Evolutionary conservation across 148 eudicot species (phyloP).

Genomic region (Arctostaphylos glauca): DNA sequence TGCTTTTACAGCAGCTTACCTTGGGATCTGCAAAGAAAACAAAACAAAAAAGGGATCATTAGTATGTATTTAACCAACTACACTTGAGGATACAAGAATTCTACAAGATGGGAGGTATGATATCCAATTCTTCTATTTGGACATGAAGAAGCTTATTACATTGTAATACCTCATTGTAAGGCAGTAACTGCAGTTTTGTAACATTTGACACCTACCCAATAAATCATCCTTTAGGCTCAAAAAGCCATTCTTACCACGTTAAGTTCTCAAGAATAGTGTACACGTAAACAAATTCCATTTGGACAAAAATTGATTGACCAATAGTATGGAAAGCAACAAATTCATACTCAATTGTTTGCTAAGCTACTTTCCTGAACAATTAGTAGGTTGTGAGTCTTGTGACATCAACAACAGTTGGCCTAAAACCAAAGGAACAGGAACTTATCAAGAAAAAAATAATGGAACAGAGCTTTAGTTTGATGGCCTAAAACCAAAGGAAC

Average conservation of each 20-base stretch:
- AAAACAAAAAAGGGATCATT: slow-evolving; percentile 18
- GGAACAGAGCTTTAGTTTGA: not conserved
- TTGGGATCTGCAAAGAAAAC: slow-evolving; percentile 64
- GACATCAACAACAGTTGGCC: not conserved
- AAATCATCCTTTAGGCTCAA: slow-evolving; percentile 1
- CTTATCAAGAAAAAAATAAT: not conserved
- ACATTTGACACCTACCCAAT: not conserved
- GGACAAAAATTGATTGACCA: not conserved
- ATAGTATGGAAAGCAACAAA: not conserved
- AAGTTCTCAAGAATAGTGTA: not conserved
- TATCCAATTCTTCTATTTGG: not conserved
- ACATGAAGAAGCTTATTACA: not conserved
- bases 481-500: not conserved
- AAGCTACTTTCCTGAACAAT: not conserved
- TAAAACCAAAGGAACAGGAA: not conserved
- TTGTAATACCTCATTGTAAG: not conserved
- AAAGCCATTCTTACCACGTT: not conserved
- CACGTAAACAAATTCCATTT: not conserved
- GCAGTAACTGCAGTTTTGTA: not conserved
- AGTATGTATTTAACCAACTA: not conserved
- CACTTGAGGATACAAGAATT: not conserved
- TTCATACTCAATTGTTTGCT: not conserved
- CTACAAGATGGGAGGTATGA: not conserved
- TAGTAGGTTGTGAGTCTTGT: too few relatives aligned
- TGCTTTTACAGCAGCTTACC: slow-evolving; percentile 43